Conservation (phyloP, 2,329 filamentous ascomycete species). For the Capronia coronata region DNA sequence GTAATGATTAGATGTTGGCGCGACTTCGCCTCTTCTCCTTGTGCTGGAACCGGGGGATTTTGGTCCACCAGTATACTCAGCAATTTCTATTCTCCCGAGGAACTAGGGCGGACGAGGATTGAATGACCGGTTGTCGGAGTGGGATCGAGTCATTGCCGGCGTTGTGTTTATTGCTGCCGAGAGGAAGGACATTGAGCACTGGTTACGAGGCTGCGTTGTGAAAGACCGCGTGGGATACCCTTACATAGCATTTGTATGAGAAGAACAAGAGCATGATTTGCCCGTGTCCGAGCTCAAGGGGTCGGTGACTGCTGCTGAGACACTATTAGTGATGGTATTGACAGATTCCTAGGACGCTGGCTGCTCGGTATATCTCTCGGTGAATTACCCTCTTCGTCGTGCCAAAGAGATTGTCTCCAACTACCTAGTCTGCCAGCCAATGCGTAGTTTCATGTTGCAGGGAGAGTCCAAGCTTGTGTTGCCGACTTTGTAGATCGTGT, state of each 20-base stretch:
- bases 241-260: constrained; percentile 1
- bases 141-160: neutral
- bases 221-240: constrained; percentile 1
- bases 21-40: constrained; percentile 9
- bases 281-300: neutral
- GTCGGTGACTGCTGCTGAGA: too few species aligned
- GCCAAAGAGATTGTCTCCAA: too few species aligned
- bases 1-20: constrained; percentile 22
- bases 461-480: too few species aligned
- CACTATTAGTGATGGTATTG: neutral
- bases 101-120: neutral
- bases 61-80: neutral
- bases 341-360: neutral
- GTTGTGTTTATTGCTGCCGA: neutral
- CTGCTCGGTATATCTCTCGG: neutral
- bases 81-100: constrained; percentile 1
- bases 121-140: neutral
- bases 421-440: too few species aligned
- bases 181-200: neutral
- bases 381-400: neutral
- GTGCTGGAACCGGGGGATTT: neutral
- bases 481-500: too few species aligned
- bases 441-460: too few species aligned
- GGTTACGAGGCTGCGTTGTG: neutral
- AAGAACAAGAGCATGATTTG: neutral